phyloP scores from a whole-genome alignment of 768 basidiomycete species.

The Pisolithus marmoratus region DNA sequence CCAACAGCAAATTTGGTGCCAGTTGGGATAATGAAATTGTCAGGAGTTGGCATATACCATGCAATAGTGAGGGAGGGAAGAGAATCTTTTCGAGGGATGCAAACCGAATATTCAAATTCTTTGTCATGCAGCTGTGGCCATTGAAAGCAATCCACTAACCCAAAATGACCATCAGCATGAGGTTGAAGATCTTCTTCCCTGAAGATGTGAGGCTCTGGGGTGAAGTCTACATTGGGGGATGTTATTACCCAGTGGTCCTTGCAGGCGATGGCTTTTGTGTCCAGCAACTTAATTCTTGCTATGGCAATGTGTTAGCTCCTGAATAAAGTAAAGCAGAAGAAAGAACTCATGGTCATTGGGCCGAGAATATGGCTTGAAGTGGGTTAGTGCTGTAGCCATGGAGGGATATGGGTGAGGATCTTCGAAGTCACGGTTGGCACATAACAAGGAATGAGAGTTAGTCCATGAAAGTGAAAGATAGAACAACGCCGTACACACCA shows the following conservation, averaged over 20 bases:
- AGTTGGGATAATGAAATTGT: no score
- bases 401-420: no score
- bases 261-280: neutral
- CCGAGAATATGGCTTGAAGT: neutral
- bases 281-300: neutral
- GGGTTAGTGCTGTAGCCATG: no score
- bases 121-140: neutral
- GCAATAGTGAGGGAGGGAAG: neutral
- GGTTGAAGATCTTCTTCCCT: neutral
- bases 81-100: constrained; percentile 1
- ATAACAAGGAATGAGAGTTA: no score
- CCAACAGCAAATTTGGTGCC: no score
- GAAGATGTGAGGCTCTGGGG: constrained; percentile 2
- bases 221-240: constrained; percentile 2
- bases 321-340: neutral
- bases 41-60: no score
- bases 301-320: neutral
- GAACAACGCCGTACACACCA: no score
- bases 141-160: constrained; percentile 1
- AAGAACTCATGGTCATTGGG: neutral
- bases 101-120: constrained; percentile 1
- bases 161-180: neutral
- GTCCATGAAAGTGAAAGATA: no score
- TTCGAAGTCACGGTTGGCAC: no score
- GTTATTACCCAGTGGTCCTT: neutral